These are phyloP conservation scores for Ambrosia artemisiifolia DNA, from an alignment of 129 eudicot genomes.

Conservation along the genomic window DNA sequence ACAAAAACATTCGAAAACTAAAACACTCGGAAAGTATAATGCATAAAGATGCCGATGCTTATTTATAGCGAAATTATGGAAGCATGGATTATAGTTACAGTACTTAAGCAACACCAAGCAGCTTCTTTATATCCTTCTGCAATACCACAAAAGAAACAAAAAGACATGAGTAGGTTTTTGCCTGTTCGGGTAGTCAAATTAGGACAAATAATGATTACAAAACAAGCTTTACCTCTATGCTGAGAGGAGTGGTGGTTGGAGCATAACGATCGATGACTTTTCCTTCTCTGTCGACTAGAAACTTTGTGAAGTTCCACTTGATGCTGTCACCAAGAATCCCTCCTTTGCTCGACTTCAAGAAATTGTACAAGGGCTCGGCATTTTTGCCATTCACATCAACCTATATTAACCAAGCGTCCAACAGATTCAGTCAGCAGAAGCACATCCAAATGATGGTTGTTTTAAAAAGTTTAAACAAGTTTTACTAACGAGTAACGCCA, in stretches of 20 bases:
- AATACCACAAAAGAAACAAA: conserved; percentile 11
- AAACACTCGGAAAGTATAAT: background rate
- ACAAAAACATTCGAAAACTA: background rate
- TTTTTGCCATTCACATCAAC: conserved; percentile 82
- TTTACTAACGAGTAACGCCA: too few species aligned
- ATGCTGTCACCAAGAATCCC: conserved; percentile 82
- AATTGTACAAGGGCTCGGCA: conserved; percentile 77
- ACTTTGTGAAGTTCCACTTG: conserved; percentile 93
- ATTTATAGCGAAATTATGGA: conserved; percentile 22
- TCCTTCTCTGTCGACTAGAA: conserved; percentile 74
- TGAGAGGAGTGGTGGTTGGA: conserved; percentile 91
- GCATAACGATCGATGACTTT: conserved; percentile 93
- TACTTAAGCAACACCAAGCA: conserved; percentile 48
- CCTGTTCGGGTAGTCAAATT: background rate
- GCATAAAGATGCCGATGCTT: conserved; percentile 10
- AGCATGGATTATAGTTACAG: background rate
- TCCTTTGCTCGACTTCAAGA: conserved; percentile 71
- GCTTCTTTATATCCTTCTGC: conserved; percentile 86
- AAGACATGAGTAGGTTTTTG: background rate
- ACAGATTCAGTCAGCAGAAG: background rate
- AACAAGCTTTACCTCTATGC: conserved; percentile 77
- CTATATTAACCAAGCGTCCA: conserved; percentile 25
- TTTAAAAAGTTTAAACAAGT: background rate
- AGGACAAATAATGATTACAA: background rate
- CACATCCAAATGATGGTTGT: background rate